phyloP scores from a whole-genome alignment of 352 stramenopile genomes.

The Phytopythium ostracodes region DNA sequence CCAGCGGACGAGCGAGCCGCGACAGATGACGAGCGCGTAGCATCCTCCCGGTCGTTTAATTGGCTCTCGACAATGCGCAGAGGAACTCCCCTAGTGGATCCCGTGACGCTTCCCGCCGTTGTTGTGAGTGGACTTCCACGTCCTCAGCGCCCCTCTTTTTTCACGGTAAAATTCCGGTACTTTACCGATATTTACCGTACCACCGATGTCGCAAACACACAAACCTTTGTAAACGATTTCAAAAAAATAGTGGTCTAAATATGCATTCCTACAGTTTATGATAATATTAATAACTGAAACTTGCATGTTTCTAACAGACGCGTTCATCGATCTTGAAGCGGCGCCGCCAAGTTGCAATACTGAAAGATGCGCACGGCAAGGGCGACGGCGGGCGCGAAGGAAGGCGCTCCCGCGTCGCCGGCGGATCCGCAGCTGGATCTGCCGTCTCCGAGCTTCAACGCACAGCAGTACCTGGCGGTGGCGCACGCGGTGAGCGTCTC shows the following conservation, averaged over 20 bases:
- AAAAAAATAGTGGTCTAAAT: background rate
- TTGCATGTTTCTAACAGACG: too few species aligned
- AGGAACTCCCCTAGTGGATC: background rate
- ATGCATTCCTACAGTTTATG: background rate
- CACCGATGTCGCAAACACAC: background rate
- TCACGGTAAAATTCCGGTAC: background rate
- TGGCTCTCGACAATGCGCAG: background rate
- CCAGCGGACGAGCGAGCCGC: conserved; percentile 15
- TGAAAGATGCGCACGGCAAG: background rate
- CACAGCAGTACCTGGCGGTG: conserved; percentile 52
- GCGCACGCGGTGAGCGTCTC: conserved; percentile 52
- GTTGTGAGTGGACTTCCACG: background rate
- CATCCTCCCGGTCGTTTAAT: conserved; percentile 10
- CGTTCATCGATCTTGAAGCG: too few species aligned
- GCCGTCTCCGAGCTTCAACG: conserved; percentile 52
- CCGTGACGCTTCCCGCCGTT: background rate
- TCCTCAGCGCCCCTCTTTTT: background rate
- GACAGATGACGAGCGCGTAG: conserved; percentile 21
- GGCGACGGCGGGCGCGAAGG: background rate
- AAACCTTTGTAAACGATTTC: background rate
- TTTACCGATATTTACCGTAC: background rate
- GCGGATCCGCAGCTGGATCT: conserved; percentile 40
- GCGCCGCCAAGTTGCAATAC: too few species aligned
- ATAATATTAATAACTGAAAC: background rate
- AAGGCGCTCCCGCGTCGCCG: background rate